Conservation (phyloP, 805 yeast genomes). For the Lipomyces yamadae region DNA sequence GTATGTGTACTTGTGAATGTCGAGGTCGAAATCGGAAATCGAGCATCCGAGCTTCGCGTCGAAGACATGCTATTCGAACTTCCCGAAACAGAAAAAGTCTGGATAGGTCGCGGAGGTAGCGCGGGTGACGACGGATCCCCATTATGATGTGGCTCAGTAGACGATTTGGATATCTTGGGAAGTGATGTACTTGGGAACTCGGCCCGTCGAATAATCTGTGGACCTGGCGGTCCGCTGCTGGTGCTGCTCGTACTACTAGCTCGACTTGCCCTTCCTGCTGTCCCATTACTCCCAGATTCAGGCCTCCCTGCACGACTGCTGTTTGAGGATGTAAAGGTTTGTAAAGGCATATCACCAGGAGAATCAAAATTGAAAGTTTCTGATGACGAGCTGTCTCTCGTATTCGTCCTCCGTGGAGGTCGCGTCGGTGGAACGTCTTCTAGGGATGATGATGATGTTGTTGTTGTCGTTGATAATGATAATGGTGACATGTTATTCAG, state of each 20-base stretch:
- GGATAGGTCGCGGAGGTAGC: conserved; percentile 25
- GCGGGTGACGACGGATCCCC: conserved; percentile 19
- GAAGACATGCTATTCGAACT: conserved; percentile 8
- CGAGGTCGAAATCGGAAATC: neutral
- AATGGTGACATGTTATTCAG: conserved; percentile 13
- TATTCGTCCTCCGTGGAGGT: conserved; percentile 29
- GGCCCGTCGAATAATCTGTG: conserved; percentile 8
- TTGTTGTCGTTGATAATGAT: conserved; percentile 1
- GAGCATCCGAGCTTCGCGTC: neutral
- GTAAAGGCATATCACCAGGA: conserved; percentile 28
- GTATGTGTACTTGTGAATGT: neutral
- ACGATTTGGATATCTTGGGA: conserved; percentile 14
- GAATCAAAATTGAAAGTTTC: conserved; percentile 14
- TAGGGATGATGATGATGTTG: conserved; percentile 12
- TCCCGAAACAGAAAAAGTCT: neutral
- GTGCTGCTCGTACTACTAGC: conserved; percentile 16
- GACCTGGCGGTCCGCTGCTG: conserved; percentile 12
- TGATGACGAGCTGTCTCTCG: neutral
- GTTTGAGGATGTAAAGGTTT: conserved; percentile 21
- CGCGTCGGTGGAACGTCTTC: conserved; percentile 22
- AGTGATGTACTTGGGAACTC: conserved; percentile 33
- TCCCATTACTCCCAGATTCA: neutral
- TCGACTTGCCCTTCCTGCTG: conserved; percentile 10
- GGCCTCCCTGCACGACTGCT: neutral
- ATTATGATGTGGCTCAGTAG: neutral